Percentiles rank a stretch among this genome's conserved stretches.
These are phyloP conservation scores for Thielaviopsis cerberus DNA, from an alignment of 2,329 filamentous ascomycete genomes.

Conservation along the genomic window DNA sequence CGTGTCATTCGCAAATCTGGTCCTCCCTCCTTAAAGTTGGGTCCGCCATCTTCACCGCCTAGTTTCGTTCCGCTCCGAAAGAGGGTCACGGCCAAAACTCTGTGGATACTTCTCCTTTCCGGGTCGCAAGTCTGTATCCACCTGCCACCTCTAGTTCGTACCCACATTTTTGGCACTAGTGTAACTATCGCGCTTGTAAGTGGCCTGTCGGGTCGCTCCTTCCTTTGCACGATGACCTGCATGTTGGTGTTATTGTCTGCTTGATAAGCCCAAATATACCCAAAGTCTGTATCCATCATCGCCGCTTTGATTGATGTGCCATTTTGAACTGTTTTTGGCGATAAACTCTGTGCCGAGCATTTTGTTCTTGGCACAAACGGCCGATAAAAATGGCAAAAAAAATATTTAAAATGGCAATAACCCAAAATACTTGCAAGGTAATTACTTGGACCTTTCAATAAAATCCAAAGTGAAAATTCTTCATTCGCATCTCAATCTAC, in stretches of 20 bases:
- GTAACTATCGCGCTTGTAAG: background rate
- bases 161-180: background rate
- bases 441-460: no score
- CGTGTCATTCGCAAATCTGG: no score
- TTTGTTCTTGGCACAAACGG: background rate
- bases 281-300: constrained; percentile 3
- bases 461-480: no score
- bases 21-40: no score
- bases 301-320: background rate
- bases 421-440: no score
- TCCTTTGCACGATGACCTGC: background rate
- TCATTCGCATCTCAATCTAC: no score
- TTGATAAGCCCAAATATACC: background rate
- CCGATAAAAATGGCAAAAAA: no score
- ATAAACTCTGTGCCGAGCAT: background rate
- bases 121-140: background rate
- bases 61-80: background rate
- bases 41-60: no score
- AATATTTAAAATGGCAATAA: no score
- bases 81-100: background rate
- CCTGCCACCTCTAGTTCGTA: background rate
- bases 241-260: no score
- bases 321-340: background rate
- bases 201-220: no score
- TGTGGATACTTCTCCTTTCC: background rate